phyloP scores from a whole-genome alignment of 257 asterid species.

The Scutellaria minor region DNA sequence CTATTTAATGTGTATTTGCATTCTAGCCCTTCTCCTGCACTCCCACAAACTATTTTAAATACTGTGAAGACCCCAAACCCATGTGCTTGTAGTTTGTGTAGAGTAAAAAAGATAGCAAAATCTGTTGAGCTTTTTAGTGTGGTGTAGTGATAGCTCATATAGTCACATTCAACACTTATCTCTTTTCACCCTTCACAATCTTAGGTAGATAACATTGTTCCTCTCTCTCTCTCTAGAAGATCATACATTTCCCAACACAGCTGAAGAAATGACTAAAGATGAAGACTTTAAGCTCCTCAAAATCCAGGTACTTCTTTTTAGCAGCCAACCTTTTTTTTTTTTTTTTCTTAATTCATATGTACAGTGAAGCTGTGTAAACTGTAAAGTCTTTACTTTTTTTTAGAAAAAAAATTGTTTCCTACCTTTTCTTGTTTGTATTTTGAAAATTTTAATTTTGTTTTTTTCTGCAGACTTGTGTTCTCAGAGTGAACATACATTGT shows the following conservation, averaged over 20 bases:
- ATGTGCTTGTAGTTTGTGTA: slow-evolving; percentile 2
- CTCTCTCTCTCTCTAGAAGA: slow-evolving; percentile 29
- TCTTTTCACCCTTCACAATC: neutral
- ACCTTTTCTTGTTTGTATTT: slow-evolving; percentile 1
- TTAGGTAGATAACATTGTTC: neutral
- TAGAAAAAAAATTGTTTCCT: neutral
- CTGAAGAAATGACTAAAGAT: slow-evolving; percentile 73
- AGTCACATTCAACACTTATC: neutral
- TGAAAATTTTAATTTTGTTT: neutral
- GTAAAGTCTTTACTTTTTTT: no score
- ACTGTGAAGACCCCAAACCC: neutral
- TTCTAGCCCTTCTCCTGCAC: slow-evolving; percentile 7
- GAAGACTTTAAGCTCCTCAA: slow-evolving; percentile 92
- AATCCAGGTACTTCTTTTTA: slow-evolving; percentile 67
- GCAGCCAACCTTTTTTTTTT: neutral
- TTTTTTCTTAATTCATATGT: neutral
- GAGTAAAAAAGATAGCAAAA: slow-evolving; percentile 12
- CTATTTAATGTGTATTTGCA: slow-evolving; percentile 9
- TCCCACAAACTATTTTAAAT: slow-evolving; percentile 16
- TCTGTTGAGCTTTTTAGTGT: slow-evolving; percentile 27
- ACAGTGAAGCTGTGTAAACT: no score
- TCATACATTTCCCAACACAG: slow-evolving; percentile 37
- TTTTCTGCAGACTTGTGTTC: slow-evolving; percentile 64
- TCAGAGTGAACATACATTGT: slow-evolving; percentile 88
- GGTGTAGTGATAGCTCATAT: slow-evolving; percentile 20